Percentiles rank a stretch among this genome's conserved stretches.
Evolutionary conservation across 257 asterid genomes (phyloP).

Genomic region (Solanum paucissectum): DNA sequence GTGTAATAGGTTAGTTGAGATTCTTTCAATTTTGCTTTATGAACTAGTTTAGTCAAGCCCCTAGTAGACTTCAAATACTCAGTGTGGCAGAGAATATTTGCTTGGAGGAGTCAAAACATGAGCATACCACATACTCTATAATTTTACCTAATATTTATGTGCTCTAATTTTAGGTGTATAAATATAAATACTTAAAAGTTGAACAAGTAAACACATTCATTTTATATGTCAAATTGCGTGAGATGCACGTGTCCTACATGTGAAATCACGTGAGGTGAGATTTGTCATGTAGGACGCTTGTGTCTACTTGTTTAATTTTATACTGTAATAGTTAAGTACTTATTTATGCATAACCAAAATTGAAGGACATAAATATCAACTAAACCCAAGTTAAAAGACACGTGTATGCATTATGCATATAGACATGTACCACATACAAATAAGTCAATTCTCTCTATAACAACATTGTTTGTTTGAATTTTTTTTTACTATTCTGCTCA

Average conservation of each 20-base stretch:
- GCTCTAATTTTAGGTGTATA: background rate
- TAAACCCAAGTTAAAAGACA: background rate
- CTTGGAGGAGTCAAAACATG: background rate
- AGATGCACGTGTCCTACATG: background rate
- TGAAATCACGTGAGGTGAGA: background rate
- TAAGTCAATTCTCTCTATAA: background rate
- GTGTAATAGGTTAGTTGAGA: background rate
- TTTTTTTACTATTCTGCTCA: background rate
- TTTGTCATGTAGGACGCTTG: background rate
- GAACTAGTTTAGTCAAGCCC: background rate
- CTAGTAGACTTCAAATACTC: background rate
- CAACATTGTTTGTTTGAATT: background rate
- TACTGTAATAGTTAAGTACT: fast-evolving
- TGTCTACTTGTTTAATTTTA: background rate
- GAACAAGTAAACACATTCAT: background rate
- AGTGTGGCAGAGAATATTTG: background rate
- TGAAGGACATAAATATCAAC: background rate
- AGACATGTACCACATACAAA: background rate
- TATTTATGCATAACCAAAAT: background rate
- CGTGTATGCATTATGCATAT: background rate
- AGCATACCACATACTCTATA: background rate
- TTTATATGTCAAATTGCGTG: background rate
- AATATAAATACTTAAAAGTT: too few relatives aligned
- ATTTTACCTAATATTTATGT: too few relatives aligned
- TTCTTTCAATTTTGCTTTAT: background rate